These are phyloP conservation scores for Vinca minor DNA, from an alignment of 257 asterid genomes.

Conservation along the genomic window DNA sequence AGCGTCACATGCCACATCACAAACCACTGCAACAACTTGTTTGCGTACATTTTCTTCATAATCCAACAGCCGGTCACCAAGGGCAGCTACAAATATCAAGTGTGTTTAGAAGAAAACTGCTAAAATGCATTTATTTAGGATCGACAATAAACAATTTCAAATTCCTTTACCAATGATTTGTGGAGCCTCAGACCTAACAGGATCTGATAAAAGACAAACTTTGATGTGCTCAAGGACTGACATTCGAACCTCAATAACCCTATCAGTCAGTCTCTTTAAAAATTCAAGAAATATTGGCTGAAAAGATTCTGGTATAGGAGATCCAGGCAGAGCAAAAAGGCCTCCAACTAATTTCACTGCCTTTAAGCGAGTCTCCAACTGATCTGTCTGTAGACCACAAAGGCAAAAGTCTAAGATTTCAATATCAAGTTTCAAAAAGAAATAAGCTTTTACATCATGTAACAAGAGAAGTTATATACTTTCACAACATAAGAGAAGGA, in stretches of 20 bases:
- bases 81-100: slow-evolving; percentile 57
- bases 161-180: slow-evolving; percentile 66
- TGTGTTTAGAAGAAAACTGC: slow-evolving; percentile 23
- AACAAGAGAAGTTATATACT: background rate
- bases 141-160: slow-evolving; percentile 4
- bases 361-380: slow-evolving; percentile 66
- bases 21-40: slow-evolving; percentile 75
- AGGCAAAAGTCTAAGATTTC: slow-evolving; percentile 16
- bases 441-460: background rate
- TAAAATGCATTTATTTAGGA: slow-evolving; percentile 10
- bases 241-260: slow-evolving; percentile 78
- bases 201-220: slow-evolving; percentile 63
- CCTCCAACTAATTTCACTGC: slow-evolving; percentile 84
- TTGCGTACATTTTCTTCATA: slow-evolving; percentile 87
- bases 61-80: slow-evolving; percentile 77
- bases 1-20: slow-evolving; percentile 72
- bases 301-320: slow-evolving; percentile 58
- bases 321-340: slow-evolving; percentile 66
- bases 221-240: slow-evolving; percentile 72
- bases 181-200: slow-evolving; percentile 68
- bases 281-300: slow-evolving; percentile 77
- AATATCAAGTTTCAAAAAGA: background rate
- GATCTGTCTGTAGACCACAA: slow-evolving; percentile 67
- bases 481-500: too few species aligned
- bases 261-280: slow-evolving; percentile 82